These are phyloP conservation scores for Penicillium sp. DNA, from an alignment of 2,329 filamentous ascomycete genomes.

Conservation along the genomic window DNA sequence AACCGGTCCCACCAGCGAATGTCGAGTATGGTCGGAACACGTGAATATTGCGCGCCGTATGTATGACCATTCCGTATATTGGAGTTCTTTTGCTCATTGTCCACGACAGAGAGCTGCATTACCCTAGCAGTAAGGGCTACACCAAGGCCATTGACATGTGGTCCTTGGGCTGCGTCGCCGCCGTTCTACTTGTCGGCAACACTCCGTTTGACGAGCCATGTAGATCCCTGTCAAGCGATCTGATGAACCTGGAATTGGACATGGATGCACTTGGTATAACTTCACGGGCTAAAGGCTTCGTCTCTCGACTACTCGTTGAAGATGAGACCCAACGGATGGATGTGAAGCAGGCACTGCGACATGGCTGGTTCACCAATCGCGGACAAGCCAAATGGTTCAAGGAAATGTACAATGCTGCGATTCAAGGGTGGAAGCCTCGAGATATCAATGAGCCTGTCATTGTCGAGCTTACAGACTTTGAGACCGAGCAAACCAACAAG, in stretches of 20 bases:
- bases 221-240: constrained; percentile 37
- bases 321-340: constrained; percentile 55
- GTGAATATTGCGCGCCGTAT: constrained; percentile 61
- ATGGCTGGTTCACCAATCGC: constrained; percentile 53
- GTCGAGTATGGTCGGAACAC: constrained; percentile 57
- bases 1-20: constrained; percentile 45
- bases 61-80: constrained; percentile 28
- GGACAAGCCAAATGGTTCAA: background rate
- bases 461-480: background rate
- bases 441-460: background rate
- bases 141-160: constrained; percentile 63
- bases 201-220: constrained; percentile 45
- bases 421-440: constrained; percentile 1
- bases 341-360: constrained; percentile 54
- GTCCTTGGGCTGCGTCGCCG: constrained; percentile 60
- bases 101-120: constrained; percentile 27
- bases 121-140: constrained; percentile 46
- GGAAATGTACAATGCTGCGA: background rate
- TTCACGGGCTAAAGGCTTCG: constrained; percentile 53
- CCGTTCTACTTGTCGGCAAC: constrained; percentile 54
- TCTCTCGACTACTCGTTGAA: constrained; percentile 53
- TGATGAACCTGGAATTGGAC: constrained; percentile 48
- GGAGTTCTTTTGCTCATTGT: background rate
- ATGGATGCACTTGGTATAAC: constrained; percentile 47
- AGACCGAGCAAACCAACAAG: background rate